Evolutionary conservation across 805 yeast species (phyloP).

Genomic region (Yamadazyma insecticola): DNA sequence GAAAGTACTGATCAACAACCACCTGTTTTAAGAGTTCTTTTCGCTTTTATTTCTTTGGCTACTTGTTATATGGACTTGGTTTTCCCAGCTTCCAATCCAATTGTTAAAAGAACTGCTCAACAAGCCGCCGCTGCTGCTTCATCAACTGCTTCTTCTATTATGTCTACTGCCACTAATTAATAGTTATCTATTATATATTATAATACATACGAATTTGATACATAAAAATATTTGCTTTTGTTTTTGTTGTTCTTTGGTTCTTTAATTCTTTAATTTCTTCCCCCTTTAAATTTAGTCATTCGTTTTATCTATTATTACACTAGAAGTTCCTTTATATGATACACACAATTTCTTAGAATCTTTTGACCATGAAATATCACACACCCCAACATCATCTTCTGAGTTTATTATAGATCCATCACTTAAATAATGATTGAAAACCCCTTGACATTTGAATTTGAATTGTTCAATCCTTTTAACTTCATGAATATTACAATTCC

Average conservation of each 20-base stretch:
- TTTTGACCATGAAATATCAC: conserved; percentile 36
- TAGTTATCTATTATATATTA: background rate
- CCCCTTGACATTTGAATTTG: conserved; percentile 6
- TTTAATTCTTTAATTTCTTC: background rate
- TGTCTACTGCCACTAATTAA: conserved; percentile 6
- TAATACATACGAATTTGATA: conserved; percentile 1
- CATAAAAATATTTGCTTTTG: too few species aligned
- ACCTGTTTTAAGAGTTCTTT: conserved; percentile 41
- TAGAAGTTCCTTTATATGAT: conserved; percentile 30
- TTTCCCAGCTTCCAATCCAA: conserved; percentile 40
- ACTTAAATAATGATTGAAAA: conserved; percentile 1
- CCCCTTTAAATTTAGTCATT: background rate
- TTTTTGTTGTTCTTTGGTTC: background rate
- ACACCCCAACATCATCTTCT: conserved; percentile 22
- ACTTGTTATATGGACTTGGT: conserved; percentile 54
- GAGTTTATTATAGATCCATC: conserved; percentile 5
- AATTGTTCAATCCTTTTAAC: conserved; percentile 7
- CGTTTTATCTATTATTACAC: conserved; percentile 23
- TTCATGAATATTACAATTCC: conserved; percentile 32
- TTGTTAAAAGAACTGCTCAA: conserved; percentile 18
- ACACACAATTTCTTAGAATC: conserved; percentile 22
- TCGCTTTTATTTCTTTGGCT: conserved; percentile 43
- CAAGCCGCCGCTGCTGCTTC: conserved; percentile 16
- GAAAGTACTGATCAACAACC: conserved; percentile 29
- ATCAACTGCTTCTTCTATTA: conserved; percentile 7